Conservation (phyloP, 1,284 basidiomycete genomes). For the Austroboletus niveus region DNA sequence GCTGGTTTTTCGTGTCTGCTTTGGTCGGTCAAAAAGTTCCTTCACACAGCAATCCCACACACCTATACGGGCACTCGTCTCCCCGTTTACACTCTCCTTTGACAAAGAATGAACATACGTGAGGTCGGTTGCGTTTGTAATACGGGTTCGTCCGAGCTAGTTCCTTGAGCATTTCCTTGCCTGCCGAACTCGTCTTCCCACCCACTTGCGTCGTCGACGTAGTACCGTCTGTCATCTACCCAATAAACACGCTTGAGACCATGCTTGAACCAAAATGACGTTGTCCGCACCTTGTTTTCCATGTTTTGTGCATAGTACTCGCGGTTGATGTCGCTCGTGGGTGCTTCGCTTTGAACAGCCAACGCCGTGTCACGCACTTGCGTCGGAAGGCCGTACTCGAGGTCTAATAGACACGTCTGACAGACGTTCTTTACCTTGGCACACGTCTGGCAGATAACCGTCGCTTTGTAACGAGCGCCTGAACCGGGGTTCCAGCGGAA, state of each 20-base stretch:
- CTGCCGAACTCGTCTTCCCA: conserved; percentile 65
- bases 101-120: conserved; percentile 93
- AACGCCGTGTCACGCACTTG: conserved; percentile 97
- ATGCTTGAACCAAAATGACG: background rate
- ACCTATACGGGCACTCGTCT: conserved; percentile 88
- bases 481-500: conserved; percentile 98
- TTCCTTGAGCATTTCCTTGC: conserved; percentile 95
- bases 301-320: conserved; percentile 98
- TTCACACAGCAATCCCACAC: conserved; percentile 20
- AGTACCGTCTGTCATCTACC: conserved; percentile 60
- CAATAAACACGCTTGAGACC: conserved; percentile 2
- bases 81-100: conserved; percentile 96
- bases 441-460: conserved; percentile 98
- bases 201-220: conserved; percentile 69
- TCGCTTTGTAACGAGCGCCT: conserved; percentile 94
- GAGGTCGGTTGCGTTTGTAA: conserved; percentile 94
- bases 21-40: background rate
- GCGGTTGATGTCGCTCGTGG: conserved; percentile 93
- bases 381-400: conserved; percentile 94
- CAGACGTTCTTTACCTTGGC: conserved; percentile 99
- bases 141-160: conserved; percentile 92
- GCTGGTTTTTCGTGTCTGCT: conserved; percentile 84
- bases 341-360: conserved; percentile 83
- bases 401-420: conserved; percentile 95
- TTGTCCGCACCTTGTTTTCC: conserved; percentile 72